phyloP scores from a whole-genome alignment of 1,139 yeast species.

The Geotrichum phurueaensis region DNA sequence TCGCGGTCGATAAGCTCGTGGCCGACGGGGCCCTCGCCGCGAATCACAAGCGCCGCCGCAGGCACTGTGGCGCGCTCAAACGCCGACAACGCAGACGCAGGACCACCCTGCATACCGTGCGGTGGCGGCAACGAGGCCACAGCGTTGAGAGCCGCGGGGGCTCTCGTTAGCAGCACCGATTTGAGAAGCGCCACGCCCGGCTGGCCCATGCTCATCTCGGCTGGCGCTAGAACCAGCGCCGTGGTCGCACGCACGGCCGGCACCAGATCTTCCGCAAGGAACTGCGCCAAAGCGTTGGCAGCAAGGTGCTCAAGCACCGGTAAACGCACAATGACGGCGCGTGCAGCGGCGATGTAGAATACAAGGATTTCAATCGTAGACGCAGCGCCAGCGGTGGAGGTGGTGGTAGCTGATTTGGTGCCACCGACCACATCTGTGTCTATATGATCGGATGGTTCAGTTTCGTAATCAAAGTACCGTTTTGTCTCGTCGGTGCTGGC shows the following conservation, averaged over 20 bases:
- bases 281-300: not conserved
- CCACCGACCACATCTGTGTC: not conserved
- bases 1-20: slow-evolving; percentile 27
- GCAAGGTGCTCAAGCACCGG: slow-evolving; percentile 1
- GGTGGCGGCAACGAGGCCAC: not conserved
- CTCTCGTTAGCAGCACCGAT: not conserved
- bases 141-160: not conserved
- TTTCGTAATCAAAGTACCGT: slow-evolving; percentile 8
- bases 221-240: slow-evolving; percentile 7
- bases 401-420: not conserved
- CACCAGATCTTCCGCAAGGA: not conserved
- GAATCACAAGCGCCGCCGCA: slow-evolving; percentile 24
- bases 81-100: slow-evolving; percentile 26
- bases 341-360: not conserved
- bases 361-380: slow-evolving; percentile 10
- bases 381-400: not conserved
- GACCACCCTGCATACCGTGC: slow-evolving; percentile 26
- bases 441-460: not conserved
- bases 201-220: slow-evolving; percentile 7
- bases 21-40: slow-evolving; percentile 31
- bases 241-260: not conserved
- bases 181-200: not conserved
- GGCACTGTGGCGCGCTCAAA: not conserved
- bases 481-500: slow-evolving; percentile 4
- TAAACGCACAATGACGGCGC: slow-evolving; percentile 1